Evolutionary conservation across 1,284 basidiomycete genomes (phyloP), one percentile per base, ranked within the genome.

Genomic region (Pholiota adiposa): DNA sequence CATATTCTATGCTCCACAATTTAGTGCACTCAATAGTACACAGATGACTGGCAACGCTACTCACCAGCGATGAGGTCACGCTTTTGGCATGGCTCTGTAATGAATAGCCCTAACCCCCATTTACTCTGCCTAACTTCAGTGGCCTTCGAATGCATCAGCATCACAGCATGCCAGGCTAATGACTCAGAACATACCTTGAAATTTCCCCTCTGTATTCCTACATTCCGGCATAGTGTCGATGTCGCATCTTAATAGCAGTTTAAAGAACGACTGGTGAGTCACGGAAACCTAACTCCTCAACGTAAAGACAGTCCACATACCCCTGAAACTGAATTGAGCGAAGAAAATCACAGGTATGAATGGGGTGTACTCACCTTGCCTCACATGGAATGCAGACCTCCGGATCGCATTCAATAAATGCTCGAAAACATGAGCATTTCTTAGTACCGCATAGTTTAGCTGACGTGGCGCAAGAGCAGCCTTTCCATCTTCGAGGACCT

Each of bases 51-150:
- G 2, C 18, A 23, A 51, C n/a, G n/a, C n/a, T n/a, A n/a, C n/a
- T n/a, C n/a, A 60, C 87, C 83, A 38, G 78, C 73, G 55, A 89
- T 77, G 12, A 85, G 74, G 8, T 83, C 79, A 3, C 71, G 72
- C 36, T 68, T 50, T 5, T 63, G 60, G 12, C 76, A 80, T 7
- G 67, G 54, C 63, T 86, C 78, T 0, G 51, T 49, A 9, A 83
- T 67, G 70, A 82, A 86, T 2, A 85, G 75, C n/a, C 87, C 87
- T 4, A 83, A 66, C 4, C 87, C 86, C 69, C 70, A 79, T 55
- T 58, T 38, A 51, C 78, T 78, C 60, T 67, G 63, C 36, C 72
- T 77, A 33, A 86, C 78, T 61, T 79, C 75, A 18, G 79, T 68
- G 27, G 58, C 58, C 81, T 81, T 56, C 2, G 51, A 36, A 46